A percentile compares a stretch with the other conserved stretches of the same genome.
Evolutionary conservation across 257 asterid species (phyloP).

Genomic region (Rhazya stricta): DNA sequence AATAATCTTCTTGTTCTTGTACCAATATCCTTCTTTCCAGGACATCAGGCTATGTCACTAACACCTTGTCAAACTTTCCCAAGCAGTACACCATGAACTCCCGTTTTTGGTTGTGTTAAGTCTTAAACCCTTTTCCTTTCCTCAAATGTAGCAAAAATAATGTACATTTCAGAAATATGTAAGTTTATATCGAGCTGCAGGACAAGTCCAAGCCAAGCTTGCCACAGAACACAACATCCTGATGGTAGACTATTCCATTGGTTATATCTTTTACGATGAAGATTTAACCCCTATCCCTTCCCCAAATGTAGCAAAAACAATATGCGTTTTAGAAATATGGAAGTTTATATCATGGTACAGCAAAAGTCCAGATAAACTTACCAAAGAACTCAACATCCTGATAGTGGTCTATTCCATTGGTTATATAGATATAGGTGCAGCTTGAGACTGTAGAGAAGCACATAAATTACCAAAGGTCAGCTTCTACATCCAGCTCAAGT

Average conservation of each 20-base stretch:
- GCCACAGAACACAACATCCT: no score
- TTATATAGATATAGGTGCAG: slow-evolving; percentile 27
- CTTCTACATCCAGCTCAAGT: neutral
- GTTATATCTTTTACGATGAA: no score
- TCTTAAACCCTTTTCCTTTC: neutral
- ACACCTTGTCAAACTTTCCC: neutral
- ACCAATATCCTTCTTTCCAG: neutral
- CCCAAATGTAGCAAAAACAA: neutral
- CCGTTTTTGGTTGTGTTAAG: neutral
- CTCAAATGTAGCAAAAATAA: neutral
- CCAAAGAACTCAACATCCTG: slow-evolving; percentile 29
- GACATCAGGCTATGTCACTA: neutral
- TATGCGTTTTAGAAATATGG: neutral
- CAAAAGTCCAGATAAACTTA: slow-evolving; percentile 32
- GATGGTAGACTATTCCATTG: no score
- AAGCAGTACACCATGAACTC: neutral
- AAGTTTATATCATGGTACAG: neutral
- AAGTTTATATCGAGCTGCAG: neutral
- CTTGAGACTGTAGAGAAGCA: slow-evolving; percentile 17
- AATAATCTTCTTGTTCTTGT: neutral
- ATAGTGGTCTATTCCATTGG: slow-evolving; percentile 23
- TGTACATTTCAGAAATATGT: neutral
- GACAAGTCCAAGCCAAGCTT: slow-evolving; percentile 9
- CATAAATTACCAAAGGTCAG: neutral
- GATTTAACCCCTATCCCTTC: neutral